Base-by-base conservation (phyloP, 1,284 basidiomycete species). In the Butyriboletus appendiculatus region DNA sequence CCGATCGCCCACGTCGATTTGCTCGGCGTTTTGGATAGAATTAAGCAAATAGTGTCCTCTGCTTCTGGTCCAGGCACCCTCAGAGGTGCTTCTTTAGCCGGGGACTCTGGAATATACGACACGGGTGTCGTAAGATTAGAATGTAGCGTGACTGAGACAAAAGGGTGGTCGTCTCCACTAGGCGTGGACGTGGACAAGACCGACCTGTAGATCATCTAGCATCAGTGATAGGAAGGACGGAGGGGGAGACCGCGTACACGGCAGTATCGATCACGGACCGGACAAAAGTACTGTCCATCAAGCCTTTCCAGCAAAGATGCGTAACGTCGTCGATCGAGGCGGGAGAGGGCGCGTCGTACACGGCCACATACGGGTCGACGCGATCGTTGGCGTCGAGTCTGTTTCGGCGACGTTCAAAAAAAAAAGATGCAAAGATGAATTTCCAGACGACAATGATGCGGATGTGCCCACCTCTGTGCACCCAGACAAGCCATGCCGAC, bases 231-330 rank as follows among this genome's bases (percentile, higher is more conserved):
- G 22, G 22, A 8, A 5, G 0, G 2, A 6, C 57, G 18, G n/a
- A n/a, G n/a, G 14, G 2, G 10, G 3, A 10, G 14, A 20, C 2
- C 24, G 28, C 56, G 12, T 49, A 83, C 81, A 69, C 53, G 5
- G 73, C 68, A 0, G 65, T 63, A 34, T 82, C 73, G 16, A 88
- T 61, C 24, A 85, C 63, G 0, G 67, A 67, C 56, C 78, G 76
- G 8, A 86, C 73, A 57, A 88, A 86, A 1, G 43, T 51, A 0
- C 77, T 72, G 10, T 75, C 59, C 30, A 90, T 67, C 26, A 88
- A 67, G 1, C 88, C 87, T 18, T 60, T 68, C 86, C 86, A 90
- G 34, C 75, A 71, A 2, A 89, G 55, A 57, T 80, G 80, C 14
- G 73, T 76, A 22, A 84, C 60, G 26, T 74, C 70, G 2, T 77